Evolutionary conservation across 2,329 filamentous ascomycete species (phyloP).

Genomic region (Coleophoma crateriformis): DNA sequence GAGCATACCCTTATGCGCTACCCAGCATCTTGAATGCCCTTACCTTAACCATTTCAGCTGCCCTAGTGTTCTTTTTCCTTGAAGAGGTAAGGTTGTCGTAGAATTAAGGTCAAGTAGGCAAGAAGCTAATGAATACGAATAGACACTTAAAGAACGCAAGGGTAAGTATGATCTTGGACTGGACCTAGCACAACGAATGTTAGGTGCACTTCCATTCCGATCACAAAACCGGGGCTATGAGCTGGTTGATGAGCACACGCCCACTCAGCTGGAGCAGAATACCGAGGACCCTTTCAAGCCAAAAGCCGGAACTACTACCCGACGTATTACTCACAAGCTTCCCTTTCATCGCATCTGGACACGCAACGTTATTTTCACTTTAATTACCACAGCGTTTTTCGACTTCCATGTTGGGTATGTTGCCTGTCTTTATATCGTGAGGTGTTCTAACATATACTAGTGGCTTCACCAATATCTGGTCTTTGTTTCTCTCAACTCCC

Average conservation of each 20-base stretch:
- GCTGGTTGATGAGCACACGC: background rate
- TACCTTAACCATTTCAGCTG: constrained; percentile 22
- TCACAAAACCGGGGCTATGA: constrained; percentile 9
- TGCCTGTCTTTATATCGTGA: constrained; percentile 32
- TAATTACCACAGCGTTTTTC: constrained; percentile 43
- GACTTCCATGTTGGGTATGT: constrained; percentile 15
- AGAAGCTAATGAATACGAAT: constrained; percentile 5
- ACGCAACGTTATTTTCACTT: constrained; percentile 32
- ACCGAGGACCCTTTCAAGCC: background rate
- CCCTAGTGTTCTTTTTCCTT: constrained; percentile 26
- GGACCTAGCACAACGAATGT: constrained; percentile 5
- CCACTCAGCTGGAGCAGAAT: background rate
- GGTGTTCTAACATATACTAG: constrained; percentile 11
- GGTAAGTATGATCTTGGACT: constrained; percentile 13
- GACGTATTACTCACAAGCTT: constrained; percentile 3
- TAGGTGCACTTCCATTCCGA: background rate
- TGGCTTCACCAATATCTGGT: constrained; percentile 53
- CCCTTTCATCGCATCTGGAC: constrained; percentile 13
- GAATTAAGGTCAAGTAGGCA: background rate
- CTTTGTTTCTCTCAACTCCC: constrained; percentile 54
- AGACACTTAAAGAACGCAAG: constrained; percentile 27
- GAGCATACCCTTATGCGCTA: constrained; percentile 35
- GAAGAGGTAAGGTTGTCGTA: constrained; percentile 10
- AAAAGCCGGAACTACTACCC: background rate
- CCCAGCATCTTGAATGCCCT: constrained; percentile 30